Evolutionary conservation across 768 basidiomycete genomes (phyloP).

Genomic region (Asterophora lycoperdoides): DNA sequence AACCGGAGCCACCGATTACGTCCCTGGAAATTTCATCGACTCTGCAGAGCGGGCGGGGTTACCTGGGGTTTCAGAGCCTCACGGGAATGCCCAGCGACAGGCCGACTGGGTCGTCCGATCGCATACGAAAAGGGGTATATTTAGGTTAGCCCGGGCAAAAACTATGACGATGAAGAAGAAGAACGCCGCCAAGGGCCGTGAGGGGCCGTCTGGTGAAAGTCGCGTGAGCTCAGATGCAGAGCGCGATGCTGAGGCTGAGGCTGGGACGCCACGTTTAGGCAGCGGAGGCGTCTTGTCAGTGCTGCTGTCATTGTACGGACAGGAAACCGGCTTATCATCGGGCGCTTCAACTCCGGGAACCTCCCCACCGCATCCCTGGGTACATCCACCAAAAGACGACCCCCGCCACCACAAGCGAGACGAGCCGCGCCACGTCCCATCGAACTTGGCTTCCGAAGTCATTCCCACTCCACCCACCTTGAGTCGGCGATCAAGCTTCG

Average conservation of each 20-base stretch:
- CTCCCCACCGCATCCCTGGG: neutral
- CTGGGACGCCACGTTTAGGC: conserved; percentile 10
- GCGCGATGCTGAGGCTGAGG: conserved; percentile 12
- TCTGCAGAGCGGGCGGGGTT: conserved; percentile 63
- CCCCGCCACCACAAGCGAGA: neutral
- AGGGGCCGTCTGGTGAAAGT: conserved; percentile 9
- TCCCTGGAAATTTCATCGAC: conserved; percentile 57
- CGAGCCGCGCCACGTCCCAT: neutral
- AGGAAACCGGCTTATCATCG: conserved; percentile 20
- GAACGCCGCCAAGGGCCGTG: conserved; percentile 16
- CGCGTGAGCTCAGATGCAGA: conserved; percentile 20
- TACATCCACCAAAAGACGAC: neutral
- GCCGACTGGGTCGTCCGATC: conserved; percentile 13
- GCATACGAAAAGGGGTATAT: conserved; percentile 7
- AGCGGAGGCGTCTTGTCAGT: conserved; percentile 61
- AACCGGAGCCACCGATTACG: conserved; percentile 22
- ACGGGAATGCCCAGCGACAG: conserved; percentile 1
- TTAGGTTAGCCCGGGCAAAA: neutral
- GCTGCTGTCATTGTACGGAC: conserved; percentile 59
- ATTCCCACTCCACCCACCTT: neutral
- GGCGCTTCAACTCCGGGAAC: conserved; percentile 18
- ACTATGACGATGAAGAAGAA: conserved; percentile 6
- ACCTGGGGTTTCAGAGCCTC: conserved; percentile 30
- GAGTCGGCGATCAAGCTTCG: neutral
- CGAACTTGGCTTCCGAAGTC: neutral